Percentiles rank a stretch among this genome's conserved stretches.
Conservation (phyloP, 768 basidiomycete genomes). For the Megacollybia marginata region DNA sequence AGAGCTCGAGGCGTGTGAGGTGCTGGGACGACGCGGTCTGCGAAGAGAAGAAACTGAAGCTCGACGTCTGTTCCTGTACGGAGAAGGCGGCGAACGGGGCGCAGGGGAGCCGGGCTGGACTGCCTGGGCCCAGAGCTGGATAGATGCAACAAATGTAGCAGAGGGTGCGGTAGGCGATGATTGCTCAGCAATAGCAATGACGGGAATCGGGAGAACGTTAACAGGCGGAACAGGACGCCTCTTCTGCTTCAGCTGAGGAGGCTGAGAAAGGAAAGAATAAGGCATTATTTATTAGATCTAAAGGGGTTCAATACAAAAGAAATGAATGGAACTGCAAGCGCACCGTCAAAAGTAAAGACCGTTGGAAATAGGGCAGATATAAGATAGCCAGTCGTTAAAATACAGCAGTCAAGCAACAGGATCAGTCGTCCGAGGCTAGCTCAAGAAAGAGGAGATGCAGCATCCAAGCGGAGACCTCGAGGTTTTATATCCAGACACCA, state of each 20-base stretch:
- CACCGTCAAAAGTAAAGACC: background rate
- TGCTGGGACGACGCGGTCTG: conserved; percentile 26
- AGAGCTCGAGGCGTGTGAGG: conserved; percentile 39
- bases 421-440: background rate
- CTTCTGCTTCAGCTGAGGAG: conserved; percentile 1
- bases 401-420: background rate
- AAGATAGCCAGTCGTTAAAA: background rate
- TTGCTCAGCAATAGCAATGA: background rate
- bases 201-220: background rate
- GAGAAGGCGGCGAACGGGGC: conserved; percentile 28
- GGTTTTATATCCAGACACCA: background rate
- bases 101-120: conserved; percentile 67
- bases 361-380: background rate
- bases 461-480: background rate
- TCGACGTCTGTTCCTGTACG: conserved; percentile 29
- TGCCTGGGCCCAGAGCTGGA: conserved; percentile 54
- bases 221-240: background rate
- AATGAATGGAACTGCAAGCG: background rate
- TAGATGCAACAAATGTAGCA: conserved; percentile 24
- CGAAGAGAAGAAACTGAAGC: conserved; percentile 16
- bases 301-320: background rate
- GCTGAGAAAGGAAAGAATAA: background rate
- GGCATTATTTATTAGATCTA: background rate
- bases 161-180: too few relatives aligned
- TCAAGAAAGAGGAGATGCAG: background rate